A percentile compares a stretch with the other conserved stretches of the same genome.
Conservation (phyloP, 2,329 filamentous ascomycete genomes). For the Fusarium aywerte region DNA sequence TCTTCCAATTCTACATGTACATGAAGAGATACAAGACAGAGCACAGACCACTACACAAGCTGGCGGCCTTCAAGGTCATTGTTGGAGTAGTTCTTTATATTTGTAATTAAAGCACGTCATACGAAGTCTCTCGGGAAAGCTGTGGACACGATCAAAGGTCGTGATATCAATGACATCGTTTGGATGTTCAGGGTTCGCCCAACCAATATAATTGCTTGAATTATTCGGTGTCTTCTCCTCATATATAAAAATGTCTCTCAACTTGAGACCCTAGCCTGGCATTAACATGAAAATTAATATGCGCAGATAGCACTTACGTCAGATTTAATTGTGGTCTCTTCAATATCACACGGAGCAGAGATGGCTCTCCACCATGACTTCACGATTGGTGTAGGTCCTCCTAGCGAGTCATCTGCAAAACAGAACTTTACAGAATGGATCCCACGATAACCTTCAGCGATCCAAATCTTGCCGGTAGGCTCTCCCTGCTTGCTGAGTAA, state of each 20-base stretch:
- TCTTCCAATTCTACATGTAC: no score
- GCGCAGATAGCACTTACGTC: not conserved
- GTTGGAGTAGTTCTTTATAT: not conserved
- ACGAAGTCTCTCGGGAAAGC: constrained; percentile 4
- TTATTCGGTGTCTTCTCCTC: not conserved
- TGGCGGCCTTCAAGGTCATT: no score
- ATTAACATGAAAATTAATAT: not conserved
- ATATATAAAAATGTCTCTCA: constrained; percentile 15
- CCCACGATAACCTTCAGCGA: constrained; percentile 30
- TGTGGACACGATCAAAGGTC: constrained; percentile 4
- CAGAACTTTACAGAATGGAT: constrained; percentile 15
- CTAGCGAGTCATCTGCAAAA: not conserved
- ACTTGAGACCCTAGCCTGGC: constrained; percentile 7
- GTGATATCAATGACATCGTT: constrained; percentile 14
- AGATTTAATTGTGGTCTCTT: not conserved
- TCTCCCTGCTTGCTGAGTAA: constrained; percentile 2
- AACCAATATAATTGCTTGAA: constrained; percentile 5
- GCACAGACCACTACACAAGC: no score
- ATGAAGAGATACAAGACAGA: no score
- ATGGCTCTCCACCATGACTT: constrained; percentile 25
- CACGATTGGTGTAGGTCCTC: constrained; percentile 16
- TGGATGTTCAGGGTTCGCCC: constrained; percentile 17
- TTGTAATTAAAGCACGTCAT: constrained; percentile 24
- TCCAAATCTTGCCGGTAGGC: constrained; percentile 14
- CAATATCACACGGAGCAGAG: not conserved